phyloP scores from a whole-genome alignment of 2,329 filamentous ascomycete species.

The Trichoderma arundinaceum region DNA sequence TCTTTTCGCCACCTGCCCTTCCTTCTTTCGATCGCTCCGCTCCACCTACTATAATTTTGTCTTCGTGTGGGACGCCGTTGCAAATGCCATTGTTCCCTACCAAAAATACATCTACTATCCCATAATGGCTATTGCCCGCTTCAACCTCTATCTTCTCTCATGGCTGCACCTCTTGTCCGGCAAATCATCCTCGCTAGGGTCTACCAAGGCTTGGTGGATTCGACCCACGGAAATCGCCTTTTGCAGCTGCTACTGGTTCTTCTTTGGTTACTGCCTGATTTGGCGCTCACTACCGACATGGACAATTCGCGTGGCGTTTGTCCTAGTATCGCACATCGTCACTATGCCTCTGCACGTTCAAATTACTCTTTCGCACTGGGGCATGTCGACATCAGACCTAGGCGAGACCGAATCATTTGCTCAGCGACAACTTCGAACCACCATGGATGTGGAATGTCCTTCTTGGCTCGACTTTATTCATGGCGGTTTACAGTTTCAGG shows the following conservation, averaged over 20 bases:
- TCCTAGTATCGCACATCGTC: conserved; percentile 80
- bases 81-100: conserved; percentile 71
- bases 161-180: conserved; percentile 70
- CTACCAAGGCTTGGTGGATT: conserved; percentile 72
- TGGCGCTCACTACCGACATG: conserved; percentile 45
- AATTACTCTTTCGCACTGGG: conserved; percentile 90
- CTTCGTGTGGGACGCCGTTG: conserved; percentile 72
- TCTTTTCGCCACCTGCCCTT: conserved; percentile 82
- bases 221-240: conserved; percentile 31
- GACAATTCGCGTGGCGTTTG: conserved; percentile 73
- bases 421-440: conserved; percentile 88
- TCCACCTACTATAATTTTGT: conserved; percentile 88
- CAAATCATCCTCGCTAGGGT: conserved; percentile 68
- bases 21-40: conserved; percentile 71
- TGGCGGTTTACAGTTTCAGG: conserved; percentile 87
- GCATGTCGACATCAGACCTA: conserved; percentile 88
- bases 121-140: conserved; percentile 78
- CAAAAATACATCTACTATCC: conserved; percentile 86
- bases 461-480: conserved; percentile 89
- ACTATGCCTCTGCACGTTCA: conserved; percentile 85
- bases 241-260: conserved; percentile 79
- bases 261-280: conserved; percentile 83
- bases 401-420: conserved; percentile 85
- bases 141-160: conserved; percentile 84
- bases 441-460: conserved; percentile 91